phyloP scores from a whole-genome alignment of 306 rosid genomes.

The Quercus wislizeni region DNA sequence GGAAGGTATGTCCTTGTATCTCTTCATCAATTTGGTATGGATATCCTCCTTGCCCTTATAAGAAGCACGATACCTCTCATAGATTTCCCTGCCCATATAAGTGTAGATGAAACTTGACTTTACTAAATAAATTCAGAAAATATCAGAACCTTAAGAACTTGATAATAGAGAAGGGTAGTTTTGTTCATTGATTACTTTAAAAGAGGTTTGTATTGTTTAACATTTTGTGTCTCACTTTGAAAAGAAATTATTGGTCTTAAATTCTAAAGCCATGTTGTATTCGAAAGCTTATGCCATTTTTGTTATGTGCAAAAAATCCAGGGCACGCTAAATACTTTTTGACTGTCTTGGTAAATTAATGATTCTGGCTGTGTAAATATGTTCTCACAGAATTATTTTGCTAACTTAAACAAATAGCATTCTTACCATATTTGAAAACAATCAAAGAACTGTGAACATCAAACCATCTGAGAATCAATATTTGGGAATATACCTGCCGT shows the following conservation, averaged over 20 bases:
- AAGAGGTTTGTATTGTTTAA: neutral
- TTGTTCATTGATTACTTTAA: neutral
- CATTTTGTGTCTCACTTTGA: neutral
- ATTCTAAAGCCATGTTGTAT: neutral
- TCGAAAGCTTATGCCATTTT: neutral
- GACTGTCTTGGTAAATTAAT: too few species aligned
- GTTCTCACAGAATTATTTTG: neutral
- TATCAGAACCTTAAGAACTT: neutral
- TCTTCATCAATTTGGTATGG: constrained; percentile 74
- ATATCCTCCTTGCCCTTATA: constrained; percentile 60
- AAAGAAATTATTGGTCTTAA: neutral
- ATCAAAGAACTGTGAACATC: neutral
- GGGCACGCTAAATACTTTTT: neutral
- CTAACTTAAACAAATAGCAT: neutral
- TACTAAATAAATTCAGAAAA: neutral
- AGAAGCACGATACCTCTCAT: constrained; percentile 62
- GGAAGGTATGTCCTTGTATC: constrained; percentile 75
- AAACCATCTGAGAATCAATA: neutral
- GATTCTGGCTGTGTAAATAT: too few species aligned
- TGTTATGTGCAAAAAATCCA: neutral
- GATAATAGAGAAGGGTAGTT: neutral
- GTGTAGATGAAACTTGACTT: neutral
- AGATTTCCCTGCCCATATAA: constrained; percentile 66
- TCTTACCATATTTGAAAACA: neutral
- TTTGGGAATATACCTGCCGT: constrained; percentile 61